Evolutionary conservation across 768 basidiomycete species (phyloP), one percentile per base, ranked within the genome.

Genomic region (Boletus reticulatus): DNA sequence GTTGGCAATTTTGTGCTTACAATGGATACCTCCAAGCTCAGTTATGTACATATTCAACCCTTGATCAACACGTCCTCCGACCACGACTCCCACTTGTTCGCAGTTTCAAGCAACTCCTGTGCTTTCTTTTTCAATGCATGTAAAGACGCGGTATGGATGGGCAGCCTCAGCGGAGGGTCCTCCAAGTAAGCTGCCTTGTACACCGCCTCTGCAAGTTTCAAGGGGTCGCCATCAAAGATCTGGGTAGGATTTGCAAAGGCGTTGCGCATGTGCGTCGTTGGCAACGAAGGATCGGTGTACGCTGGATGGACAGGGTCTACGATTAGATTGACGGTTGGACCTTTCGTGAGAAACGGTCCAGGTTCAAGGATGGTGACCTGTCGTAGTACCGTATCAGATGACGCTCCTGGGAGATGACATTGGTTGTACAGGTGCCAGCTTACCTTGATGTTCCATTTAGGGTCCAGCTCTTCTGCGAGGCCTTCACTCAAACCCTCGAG

Each of bases 381-480:
- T 17, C 20, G n/a, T 22, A 8, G 8, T 14, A 36, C 34, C 14
- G 34, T 36, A 24, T 24, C 24, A 24, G 24, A 24, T 24, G 5
- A 24, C 24, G 24, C 24, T 24, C 24, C 24, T 24, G 24, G 24
- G 24, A 24, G 24, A 9, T 16, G 19, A 10, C 34, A 36, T 36
- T 36, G 14, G 14, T 36, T 11, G 24, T 13, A 12, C 10, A 6
- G 7, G 14, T 4, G 14, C 22, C 22, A 22, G 19, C 38, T 53
- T 53, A 60, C 60, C 44, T 64, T 61, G 47, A 67, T 64, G 47
- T 62, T 60, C 65, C 64, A 67, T 14, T 44, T n/a, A 19, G 65
- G 65, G 24, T 58, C 10, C 44, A 67, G 50, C 24, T 59, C 65
- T 14, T 24, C n/a, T 2, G 56, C 57, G 11, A 59, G 57, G 16